Evolutionary conservation across 2,329 filamentous ascomycete genomes (phyloP), one percentile per base, ranked within the genome.

Genomic region (Aspergillus texensis): DNA sequence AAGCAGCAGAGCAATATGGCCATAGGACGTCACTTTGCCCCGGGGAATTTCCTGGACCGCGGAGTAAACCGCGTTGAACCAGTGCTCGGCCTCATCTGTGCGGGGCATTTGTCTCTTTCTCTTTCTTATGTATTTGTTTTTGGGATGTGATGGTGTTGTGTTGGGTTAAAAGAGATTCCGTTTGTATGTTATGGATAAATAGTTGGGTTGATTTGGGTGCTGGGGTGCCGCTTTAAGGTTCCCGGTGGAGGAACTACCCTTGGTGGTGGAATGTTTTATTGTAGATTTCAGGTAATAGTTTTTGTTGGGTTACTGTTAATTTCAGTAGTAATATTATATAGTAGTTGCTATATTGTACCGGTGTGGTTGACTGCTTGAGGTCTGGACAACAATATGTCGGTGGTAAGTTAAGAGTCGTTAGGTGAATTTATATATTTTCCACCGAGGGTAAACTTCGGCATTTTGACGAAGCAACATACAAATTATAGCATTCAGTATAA

Each of bases 21-120:
- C 93, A 75, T 98, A 98, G 54, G 88, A 92, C 1, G 94, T 97
- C 48, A 97, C 93, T 74, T 86, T 91, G 65, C 94, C 94, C 10
- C 79, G 74, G 0, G 95, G 94, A 36, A 98, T 91, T 76, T 97
- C 88, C 77, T 94, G 92, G 4, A 97, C 87, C 16, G 94, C 93
- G 63, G 84, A 81, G 80, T 96, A 97, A 57, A 97, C 93, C 52
- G 91, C 84, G 65, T 81, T 79, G 66, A 80, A 80, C 81, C 81
- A 83, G 74, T 75, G 79, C 65, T 82, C 80, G 41, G 80, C 80
- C 72, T 83, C 81, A 63, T 83, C 80, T 19, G 80, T 77, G 58
- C 80, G 78, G 48, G 80, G 71, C 81, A 83, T 83, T 36, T 55
- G 24, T 21, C 11, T 32, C 39, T 28, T 26, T 24, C 1, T 24